These are phyloP conservation scores for Neofusicoccum cordaticola DNA, from an alignment of 2,329 filamentous ascomycete species.

Conservation along the genomic window DNA sequence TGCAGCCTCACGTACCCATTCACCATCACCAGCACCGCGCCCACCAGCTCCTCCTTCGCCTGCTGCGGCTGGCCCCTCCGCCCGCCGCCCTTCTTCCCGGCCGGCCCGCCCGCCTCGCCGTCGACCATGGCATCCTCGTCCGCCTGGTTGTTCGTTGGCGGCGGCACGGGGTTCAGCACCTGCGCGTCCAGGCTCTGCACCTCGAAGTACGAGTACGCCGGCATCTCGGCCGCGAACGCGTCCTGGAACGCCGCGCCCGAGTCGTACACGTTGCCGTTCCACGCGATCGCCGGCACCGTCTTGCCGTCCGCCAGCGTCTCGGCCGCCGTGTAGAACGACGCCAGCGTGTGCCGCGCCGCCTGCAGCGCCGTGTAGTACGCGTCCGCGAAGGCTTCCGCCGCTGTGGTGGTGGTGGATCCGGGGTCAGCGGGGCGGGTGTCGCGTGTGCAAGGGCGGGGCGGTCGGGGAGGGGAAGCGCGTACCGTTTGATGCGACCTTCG, in stretches of 20 bases:
- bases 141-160: neutral
- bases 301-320: constrained; percentile 54
- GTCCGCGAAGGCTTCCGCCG: constrained; percentile 68
- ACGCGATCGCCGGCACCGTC: constrained; percentile 64
- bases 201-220: constrained; percentile 62
- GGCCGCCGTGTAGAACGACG: constrained; percentile 67
- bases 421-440: neutral
- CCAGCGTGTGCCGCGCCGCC: constrained; percentile 55
- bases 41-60: constrained; percentile 53
- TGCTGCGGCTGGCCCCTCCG: constrained; percentile 27
- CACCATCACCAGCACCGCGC: constrained; percentile 69
- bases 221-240: constrained; percentile 66
- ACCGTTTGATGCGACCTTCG: constrained; percentile 5
- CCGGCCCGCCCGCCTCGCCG: constrained; percentile 12
- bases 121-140: neutral
- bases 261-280: constrained; percentile 70
- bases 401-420: constrained; percentile 39
- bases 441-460: neutral
- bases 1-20: constrained; percentile 70
- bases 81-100: constrained; percentile 18
- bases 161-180: constrained; percentile 64
- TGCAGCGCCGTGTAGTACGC: constrained; percentile 75
- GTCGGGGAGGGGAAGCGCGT: neutral
- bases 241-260: constrained; percentile 64
- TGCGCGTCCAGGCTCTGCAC: constrained; percentile 75